Base-by-base conservation (phyloP, 106 monocot species). In the Iris macrosiphon region DNA sequence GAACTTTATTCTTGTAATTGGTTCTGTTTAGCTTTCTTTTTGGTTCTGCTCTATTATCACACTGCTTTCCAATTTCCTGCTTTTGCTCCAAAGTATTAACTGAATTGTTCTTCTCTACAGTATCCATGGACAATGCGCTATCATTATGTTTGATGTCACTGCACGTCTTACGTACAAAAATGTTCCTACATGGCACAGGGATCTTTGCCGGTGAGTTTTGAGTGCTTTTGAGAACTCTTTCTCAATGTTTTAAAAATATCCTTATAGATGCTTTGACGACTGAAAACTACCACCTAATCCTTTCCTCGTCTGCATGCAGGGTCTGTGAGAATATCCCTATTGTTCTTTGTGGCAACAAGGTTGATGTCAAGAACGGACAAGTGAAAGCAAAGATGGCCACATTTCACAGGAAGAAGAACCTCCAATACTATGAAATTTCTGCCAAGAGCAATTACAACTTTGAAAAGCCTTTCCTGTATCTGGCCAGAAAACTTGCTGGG, bases 371-470 rank as follows among this genome's bases (percentile, higher is more conserved):
- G 72, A 92, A 92, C 68, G 72, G 85, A 58, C 85, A 92, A 47
- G 85, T 85, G 55, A 92, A 92, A 22, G 91, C 91, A 11, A 82
- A 92, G 61, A 62, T 67, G 70, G 85, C 85, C 3, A 92, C 85
- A 21, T 92, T 85, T 50, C 85, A 92, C 56, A 75, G 85, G 65
- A 92, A 85, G 69, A 92, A 81, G 70, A 92, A 92, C 44, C 85
- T 85, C 13, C 91, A 92, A 62, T 92, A 92, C 44, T 92, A 85
- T 24, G 91, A 92, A 38, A 92, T 92, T 14, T 92, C 91, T 53
- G 91, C 91, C 3, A 91, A 91, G 69, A 85, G 91, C 72, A 91
- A 91, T 34, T 90, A 90, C 81, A 90, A 90, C 43, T 90, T 90
- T 54, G 85, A 91, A 75, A 91, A 91, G 58, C 91, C 91, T 1